Percentiles rank a stretch among this genome's conserved stretches.
Evolutionary conservation across 164 flowering plant species (phyloP).

Genomic region (Piper longum): DNA sequence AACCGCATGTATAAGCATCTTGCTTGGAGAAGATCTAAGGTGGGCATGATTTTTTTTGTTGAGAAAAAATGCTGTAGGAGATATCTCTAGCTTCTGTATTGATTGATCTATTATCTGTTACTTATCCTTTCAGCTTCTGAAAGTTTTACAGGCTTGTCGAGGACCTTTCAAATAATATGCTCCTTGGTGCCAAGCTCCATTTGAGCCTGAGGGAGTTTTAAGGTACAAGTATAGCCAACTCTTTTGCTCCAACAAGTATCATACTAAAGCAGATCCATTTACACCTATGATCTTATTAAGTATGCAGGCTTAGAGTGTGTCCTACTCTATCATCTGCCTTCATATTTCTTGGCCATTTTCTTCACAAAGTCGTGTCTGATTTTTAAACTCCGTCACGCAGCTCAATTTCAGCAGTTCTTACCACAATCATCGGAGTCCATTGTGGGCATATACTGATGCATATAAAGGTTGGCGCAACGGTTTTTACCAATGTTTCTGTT

Average conservation of each 20-base stretch:
- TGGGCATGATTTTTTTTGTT: conserved; percentile 2
- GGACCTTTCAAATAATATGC: conserved; percentile 61
- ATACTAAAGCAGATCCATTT: no score
- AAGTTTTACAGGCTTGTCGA: conserved; percentile 57
- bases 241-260: no score
- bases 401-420: conserved; percentile 69
- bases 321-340: no score
- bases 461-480: conserved; percentile 30
- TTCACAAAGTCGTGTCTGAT: no score
- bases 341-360: no score
- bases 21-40: conserved; percentile 87
- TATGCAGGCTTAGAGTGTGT: no score
- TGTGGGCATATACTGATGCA: conserved; percentile 79
- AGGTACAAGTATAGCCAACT: conserved; percentile 26
- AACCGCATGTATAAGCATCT: conserved; percentile 72
- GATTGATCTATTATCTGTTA: not conserved
- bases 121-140: conserved; percentile 7
- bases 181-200: conserved; percentile 89
- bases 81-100: not conserved
- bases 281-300: no score
- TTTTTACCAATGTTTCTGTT: no score
- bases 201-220: conserved; percentile 88
- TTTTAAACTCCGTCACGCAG: conserved; percentile 25
- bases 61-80: no score
- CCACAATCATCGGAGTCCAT: conserved; percentile 69